Evolutionary conservation across 176 grass and related monocot species (phyloP).

Genomic region (Calamus simplicifolius): DNA sequence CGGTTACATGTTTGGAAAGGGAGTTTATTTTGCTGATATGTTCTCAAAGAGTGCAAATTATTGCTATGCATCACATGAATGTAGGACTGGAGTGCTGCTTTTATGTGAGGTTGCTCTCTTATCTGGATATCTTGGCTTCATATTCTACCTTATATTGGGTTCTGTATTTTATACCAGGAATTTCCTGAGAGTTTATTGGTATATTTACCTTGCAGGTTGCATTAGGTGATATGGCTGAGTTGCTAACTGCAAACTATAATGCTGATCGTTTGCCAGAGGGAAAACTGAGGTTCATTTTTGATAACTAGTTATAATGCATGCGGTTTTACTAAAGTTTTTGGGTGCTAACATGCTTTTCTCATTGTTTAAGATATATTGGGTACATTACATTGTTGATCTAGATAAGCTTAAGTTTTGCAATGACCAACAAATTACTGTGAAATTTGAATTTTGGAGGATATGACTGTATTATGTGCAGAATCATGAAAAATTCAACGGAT

Average conservation of each 20-base stretch:
- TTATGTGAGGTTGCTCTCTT: slow-evolving; percentile 58
- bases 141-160: neutral
- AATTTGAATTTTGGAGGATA: no score
- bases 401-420: no score
- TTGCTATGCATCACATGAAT: slow-evolving; percentile 54
- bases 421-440: no score
- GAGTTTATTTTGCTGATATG: slow-evolving; percentile 93
- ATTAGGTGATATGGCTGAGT: slow-evolving; percentile 78
- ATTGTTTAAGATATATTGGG: no score
- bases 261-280: slow-evolving; percentile 68
- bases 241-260: slow-evolving; percentile 55
- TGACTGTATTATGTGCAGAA: no score
- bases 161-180: no score
- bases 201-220: slow-evolving; percentile 53
- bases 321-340: no score
- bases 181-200: neutral
- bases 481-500: no score
- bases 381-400: no score
- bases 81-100: slow-evolving; percentile 77
- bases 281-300: slow-evolving; percentile 55
- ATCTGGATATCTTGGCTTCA: no score
- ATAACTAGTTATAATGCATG: no score
- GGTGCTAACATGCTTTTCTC: no score
- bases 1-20: slow-evolving; percentile 97
- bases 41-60: slow-evolving; percentile 99